Evolutionary conservation across 495 filamentous ascomycete genomes (phyloP).

Genomic region (Penicillium maclennaniae): DNA sequence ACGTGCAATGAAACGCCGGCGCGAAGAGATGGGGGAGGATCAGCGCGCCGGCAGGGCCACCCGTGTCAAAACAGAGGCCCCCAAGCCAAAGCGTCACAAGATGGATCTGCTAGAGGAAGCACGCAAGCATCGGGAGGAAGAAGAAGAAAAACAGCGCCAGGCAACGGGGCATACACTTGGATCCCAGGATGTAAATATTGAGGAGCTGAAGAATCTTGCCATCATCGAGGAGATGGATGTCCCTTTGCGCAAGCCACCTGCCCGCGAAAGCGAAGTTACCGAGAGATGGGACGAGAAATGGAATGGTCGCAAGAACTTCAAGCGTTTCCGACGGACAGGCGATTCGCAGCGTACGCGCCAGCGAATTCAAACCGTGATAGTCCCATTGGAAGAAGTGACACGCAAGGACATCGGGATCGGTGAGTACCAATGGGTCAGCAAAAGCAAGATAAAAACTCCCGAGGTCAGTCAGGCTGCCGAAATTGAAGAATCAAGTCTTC

Average conservation of each 20-base stretch:
- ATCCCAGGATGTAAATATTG: slow-evolving; percentile 57
- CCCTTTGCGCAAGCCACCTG: slow-evolving; percentile 20
- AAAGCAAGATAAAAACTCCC: slow-evolving; percentile 17
- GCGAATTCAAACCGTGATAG: slow-evolving; percentile 60
- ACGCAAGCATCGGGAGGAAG: slow-evolving; percentile 61
- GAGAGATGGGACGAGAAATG: slow-evolving; percentile 83
- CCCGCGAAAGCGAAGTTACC: slow-evolving; percentile 40
- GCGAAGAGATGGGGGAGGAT: slow-evolving; percentile 27
- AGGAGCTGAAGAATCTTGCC: slow-evolving; percentile 68
- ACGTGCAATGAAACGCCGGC: slow-evolving; percentile 65
- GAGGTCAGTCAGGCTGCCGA: slow-evolving; percentile 19
- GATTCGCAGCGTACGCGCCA: slow-evolving; percentile 39
- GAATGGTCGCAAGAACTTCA: slow-evolving; percentile 98
- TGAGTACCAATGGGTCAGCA: slow-evolving; percentile 69
- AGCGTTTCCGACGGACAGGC: slow-evolving; percentile 71
- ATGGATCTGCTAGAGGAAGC: slow-evolving; percentile 68
- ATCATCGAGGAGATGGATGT: slow-evolving; percentile 79
- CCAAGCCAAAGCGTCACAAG: slow-evolving; percentile 48
- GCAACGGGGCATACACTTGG: slow-evolving; percentile 47
- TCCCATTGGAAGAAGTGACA: slow-evolving; percentile 74
- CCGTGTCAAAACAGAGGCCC: slow-evolving; percentile 18
- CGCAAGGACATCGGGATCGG: slow-evolving; percentile 79
- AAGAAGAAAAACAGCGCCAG: slow-evolving; percentile 41
- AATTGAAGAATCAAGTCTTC: slow-evolving; percentile 13
- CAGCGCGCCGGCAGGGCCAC: slow-evolving; percentile 7